phyloP scores from a whole-genome alignment of 2,329 filamentous ascomycete species.

The Thielaviopsis musarum region DNA sequence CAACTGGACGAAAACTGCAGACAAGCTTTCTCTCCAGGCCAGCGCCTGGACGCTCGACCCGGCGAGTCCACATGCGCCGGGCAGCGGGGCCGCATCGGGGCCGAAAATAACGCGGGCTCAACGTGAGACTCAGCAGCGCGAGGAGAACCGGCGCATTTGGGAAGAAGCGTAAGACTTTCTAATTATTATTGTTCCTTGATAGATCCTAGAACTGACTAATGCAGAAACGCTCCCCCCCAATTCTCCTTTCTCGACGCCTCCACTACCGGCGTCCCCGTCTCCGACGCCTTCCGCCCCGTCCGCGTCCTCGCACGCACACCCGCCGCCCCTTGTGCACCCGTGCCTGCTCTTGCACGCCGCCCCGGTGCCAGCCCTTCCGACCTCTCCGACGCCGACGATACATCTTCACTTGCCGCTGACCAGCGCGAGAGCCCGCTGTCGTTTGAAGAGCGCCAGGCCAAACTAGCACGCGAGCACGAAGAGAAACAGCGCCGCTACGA shows the following conservation, averaged over 20 bases:
- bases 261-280: constrained; percentile 28
- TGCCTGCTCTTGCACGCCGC: neutral
- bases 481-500: constrained; percentile 86
- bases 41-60: neutral
- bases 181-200: no score
- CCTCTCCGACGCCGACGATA: neutral
- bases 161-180: constrained; percentile 55
- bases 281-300: constrained; percentile 63
- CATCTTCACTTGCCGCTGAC: no score
- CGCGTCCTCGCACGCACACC: constrained; percentile 78
- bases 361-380: neutral
- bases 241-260: constrained; percentile 59
- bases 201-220: no score
- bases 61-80: no score
- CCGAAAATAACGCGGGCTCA: constrained; percentile 52
- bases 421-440: no score
- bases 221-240: constrained; percentile 55
- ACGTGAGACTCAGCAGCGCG: constrained; percentile 60
- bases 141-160: constrained; percentile 77
- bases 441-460: constrained; percentile 56
- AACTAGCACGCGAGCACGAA: constrained; percentile 63
- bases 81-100: constrained; percentile 18
- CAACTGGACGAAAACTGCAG: constrained; percentile 71
- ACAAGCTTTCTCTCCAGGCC: constrained; percentile 29
- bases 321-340: constrained; percentile 28